Conservation (phyloP, 495 filamentous ascomycete species). For the Penicillium desertorum region DNA sequence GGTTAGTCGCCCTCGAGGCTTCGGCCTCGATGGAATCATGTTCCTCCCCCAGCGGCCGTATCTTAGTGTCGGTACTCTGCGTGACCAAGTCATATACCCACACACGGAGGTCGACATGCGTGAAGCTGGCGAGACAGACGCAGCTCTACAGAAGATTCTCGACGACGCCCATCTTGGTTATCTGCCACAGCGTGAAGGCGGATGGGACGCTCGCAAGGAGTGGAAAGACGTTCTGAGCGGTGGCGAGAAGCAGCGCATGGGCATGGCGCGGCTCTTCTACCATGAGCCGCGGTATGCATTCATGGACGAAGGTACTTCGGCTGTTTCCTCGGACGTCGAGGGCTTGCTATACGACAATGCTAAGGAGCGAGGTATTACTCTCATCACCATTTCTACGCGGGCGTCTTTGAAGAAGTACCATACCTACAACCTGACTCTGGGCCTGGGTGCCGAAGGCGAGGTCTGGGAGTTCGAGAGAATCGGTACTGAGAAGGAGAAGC, state of each 20-base stretch:
- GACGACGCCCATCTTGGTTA: conserved; percentile 85
- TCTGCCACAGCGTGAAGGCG: conserved; percentile 86
- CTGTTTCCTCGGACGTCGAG: conserved; percentile 92
- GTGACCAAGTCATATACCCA: conserved; percentile 98
- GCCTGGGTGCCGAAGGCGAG: conserved; percentile 60
- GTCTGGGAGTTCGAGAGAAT: conserved; percentile 91
- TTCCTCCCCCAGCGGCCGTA: conserved; percentile 96
- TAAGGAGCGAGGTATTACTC: conserved; percentile 88
- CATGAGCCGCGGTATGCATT: conserved; percentile 94
- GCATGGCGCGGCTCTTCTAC: conserved; percentile 85
- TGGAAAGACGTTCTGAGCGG: conserved; percentile 98
- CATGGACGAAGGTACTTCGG: conserved; percentile 92
- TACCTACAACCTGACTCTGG: conserved; percentile 81
- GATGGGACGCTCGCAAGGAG: conserved; percentile 94
- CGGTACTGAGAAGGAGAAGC: conserved; percentile 87
- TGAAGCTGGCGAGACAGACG: conserved; percentile 70
- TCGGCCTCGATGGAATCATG: conserved; percentile 92
- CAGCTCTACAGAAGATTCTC: conserved; percentile 69
- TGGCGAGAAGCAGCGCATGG: conserved; percentile 97
- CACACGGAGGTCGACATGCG: conserved; percentile 94
- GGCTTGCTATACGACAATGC: conserved; percentile 88
- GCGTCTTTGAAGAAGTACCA: conserved; percentile 94
- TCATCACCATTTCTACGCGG: conserved; percentile 92
- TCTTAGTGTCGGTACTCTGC: conserved; percentile 87
- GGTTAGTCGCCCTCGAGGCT: conserved; percentile 76